Percentiles rank a stretch among this genome's conserved stretches.
Evolutionary conservation across 2,329 filamentous ascomycete species (phyloP).

Genomic region (Pestalotiopsis sp.): DNA sequence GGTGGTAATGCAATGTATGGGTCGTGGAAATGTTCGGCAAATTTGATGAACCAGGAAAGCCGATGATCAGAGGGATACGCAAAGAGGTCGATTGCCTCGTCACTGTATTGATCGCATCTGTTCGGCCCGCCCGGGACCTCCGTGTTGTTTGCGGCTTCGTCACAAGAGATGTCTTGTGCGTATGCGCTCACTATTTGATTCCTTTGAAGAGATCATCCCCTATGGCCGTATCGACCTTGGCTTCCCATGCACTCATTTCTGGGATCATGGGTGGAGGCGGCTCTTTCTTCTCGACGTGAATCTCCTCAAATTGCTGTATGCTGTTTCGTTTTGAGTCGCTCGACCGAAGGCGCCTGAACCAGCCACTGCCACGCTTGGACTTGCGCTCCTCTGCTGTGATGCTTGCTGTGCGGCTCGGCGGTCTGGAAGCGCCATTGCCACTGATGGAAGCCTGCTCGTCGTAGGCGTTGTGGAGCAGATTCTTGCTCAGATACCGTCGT

Average conservation of each 20-base stretch:
- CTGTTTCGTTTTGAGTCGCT: slow-evolving; percentile 43
- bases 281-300: slow-evolving; percentile 47
- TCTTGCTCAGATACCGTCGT: slow-evolving; percentile 59
- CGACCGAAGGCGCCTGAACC: slow-evolving; percentile 58
- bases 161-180: slow-evolving; percentile 10
- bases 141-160: not conserved
- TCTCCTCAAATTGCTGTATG: slow-evolving; percentile 39
- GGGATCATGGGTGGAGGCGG: slow-evolving; percentile 65
- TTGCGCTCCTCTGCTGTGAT: slow-evolving; percentile 56
- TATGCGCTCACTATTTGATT: slow-evolving; percentile 53
- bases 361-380: slow-evolving; percentile 58
- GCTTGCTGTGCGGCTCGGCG: slow-evolving; percentile 52
- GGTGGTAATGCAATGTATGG: not conserved
- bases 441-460: slow-evolving; percentile 42
- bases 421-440: slow-evolving; percentile 41
- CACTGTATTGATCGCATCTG: not conserved
- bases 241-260: slow-evolving; percentile 55
- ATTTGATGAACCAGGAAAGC: not conserved
- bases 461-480: slow-evolving; percentile 56
- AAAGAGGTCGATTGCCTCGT: not conserved
- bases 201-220: slow-evolving; percentile 61
- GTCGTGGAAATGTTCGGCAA: not conserved
- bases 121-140: not conserved
- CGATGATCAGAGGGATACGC: not conserved
- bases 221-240: slow-evolving; percentile 47